These are phyloP conservation scores for Myrica gale DNA, from an alignment of 306 rosid species.

Conservation along the genomic window DNA sequence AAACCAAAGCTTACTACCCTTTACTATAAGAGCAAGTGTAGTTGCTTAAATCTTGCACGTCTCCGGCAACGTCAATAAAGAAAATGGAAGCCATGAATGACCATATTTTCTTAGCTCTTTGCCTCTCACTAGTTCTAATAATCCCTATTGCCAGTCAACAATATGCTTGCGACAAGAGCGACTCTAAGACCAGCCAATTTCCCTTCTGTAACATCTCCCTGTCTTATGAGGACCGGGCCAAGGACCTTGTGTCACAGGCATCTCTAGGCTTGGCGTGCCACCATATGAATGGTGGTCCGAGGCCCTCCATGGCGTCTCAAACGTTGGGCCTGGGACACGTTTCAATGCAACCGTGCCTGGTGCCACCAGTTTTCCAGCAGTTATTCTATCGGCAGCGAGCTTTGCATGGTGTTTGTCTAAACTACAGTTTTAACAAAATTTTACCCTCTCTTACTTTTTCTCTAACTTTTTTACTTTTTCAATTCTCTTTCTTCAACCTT, in stretches of 20 bases:
- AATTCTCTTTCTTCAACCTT: too few relatives aligned
- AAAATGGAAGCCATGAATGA: conserved; percentile 36
- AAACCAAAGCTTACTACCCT: neutral
- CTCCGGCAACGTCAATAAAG: neutral
- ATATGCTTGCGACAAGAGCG: conserved; percentile 55
- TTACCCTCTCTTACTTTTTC: too few relatives aligned
- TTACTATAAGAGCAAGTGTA: conserved; percentile 33
- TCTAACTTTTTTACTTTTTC: too few relatives aligned
- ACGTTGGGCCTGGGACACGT: conserved; percentile 59
- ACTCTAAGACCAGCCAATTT: conserved; percentile 35
- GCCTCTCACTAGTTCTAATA: conserved; percentile 22
- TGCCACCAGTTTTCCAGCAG: conserved; percentile 72
- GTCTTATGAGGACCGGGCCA: conserved; percentile 43
- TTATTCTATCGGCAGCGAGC: conserved; percentile 63
- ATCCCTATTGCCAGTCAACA: conserved; percentile 38
- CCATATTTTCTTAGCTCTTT: conserved; percentile 20
- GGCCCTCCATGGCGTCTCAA: conserved; percentile 75
- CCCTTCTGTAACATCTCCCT: conserved; percentile 59
- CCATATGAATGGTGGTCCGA: conserved; percentile 83
- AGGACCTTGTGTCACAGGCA: conserved; percentile 51
- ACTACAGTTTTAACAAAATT: too few relatives aligned
- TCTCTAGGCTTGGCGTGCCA: conserved; percentile 63
- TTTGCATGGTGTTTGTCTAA: conserved; percentile 15
- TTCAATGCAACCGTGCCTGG: conserved; percentile 57
- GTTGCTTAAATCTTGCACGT: neutral